Conservation (phyloP, 78 protist genomes). For the Emiliania huxleyi region DNA sequence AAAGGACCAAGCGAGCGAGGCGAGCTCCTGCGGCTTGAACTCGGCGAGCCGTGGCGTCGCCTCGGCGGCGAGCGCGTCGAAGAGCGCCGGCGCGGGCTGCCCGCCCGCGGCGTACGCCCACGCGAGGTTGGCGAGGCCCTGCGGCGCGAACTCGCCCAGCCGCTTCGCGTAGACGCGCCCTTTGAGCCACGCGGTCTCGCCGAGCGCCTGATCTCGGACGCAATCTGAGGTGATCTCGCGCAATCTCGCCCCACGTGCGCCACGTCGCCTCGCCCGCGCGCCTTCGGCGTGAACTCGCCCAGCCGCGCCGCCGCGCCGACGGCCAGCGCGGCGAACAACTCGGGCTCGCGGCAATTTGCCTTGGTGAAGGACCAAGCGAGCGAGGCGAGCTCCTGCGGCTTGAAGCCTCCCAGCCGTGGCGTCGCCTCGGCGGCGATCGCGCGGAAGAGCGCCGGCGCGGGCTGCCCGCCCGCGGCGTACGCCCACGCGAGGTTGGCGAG, state of each 20-base stretch:
- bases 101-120: neutral
- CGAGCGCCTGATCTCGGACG: no score
- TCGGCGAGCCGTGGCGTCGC: neutral
- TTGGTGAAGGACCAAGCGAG: neutral
- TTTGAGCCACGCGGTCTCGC: neutral
- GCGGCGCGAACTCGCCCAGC: neutral
- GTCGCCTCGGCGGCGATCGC: neutral
- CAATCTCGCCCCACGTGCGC: no score
- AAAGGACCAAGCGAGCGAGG: neutral
- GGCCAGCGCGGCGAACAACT: neutral
- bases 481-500: slow-evolving; percentile 24
- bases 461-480: neutral
- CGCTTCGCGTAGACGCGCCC: neutral
- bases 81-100: neutral
- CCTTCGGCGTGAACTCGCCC: neutral
- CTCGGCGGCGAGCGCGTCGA: neutral
- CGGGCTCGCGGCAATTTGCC: neutral
- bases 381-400: neutral
- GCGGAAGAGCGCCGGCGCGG: neutral
- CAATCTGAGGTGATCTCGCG: no score
- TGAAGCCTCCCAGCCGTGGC: neutral
- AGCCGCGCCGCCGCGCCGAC: neutral
- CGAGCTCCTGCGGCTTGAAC: neutral
- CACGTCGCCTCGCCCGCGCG: neutral
- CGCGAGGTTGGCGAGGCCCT: neutral